Evolutionary conservation across 768 basidiomycete species (phyloP), one percentile per base, ranked within the genome.

Genomic region (Termitomyces sp.): DNA sequence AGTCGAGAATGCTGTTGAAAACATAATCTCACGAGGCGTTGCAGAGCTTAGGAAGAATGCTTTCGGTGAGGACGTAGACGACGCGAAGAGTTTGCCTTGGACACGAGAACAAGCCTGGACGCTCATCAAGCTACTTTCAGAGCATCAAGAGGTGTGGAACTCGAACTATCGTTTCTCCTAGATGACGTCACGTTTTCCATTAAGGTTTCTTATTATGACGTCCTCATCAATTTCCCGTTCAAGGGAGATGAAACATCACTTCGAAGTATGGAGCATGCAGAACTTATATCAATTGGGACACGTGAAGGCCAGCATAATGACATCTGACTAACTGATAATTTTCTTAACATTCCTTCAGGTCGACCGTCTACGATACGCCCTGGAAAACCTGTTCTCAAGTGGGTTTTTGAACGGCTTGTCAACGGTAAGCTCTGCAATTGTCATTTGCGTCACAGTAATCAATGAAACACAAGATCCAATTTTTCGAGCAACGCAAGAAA

Each of bases 31-130:
- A 22, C 81, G 91, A 16, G 87, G 87, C 35, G 84, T 94, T 10
- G 80, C 84, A 35, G 94, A 97, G 69, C 74, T 98, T 51, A 78
- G 90, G 48, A 98, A 98, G 79, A 88, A 82, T 48, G 91, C 91
- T 0, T 99, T 98, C 67, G 96, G 94, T 0, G 94, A 97, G 62
- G 95, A 97, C 66, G 71, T 77, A 1, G 93, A 96, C 55, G 95
- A 97, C 65, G 88, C 89, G 3, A 94, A 93, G 71, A 76, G 67
- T 47, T 71, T 96, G 40, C 77, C 84, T 0, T 99, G 97, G 97
- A 80, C 86, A 5, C 78, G 87, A 47, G 88, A 92, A 59, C 94
- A 98, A 67, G 94, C 84, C 0, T 98, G 94, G 93, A 80, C 77
- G 20, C 75, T 98, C 16, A 76, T 98, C 54, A 88, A 86, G 64